These are phyloP conservation scores for Schizopora paradoxa DNA, from an alignment of 1,284 basidiomycete species.

Conservation along the genomic window DNA sequence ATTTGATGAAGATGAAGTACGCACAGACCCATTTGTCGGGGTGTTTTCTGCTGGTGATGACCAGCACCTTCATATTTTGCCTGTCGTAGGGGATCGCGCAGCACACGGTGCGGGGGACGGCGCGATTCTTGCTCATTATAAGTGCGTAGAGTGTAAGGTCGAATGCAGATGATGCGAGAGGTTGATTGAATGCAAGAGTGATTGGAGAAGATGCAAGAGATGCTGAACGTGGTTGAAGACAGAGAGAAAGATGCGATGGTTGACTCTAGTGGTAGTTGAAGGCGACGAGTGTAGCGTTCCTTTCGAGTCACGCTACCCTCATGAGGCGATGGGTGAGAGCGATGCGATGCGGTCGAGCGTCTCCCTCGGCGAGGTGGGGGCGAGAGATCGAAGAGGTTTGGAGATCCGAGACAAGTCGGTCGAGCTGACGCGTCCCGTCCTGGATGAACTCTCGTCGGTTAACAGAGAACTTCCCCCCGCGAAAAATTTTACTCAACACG, in stretches of 20 bases:
- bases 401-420: conserved; percentile 17
- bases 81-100: conserved; percentile 78
- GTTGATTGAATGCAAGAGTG: conserved; percentile 9
- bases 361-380: conserved; percentile 7
- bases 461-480: too few species aligned
- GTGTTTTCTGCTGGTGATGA: conserved; percentile 76
- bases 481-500: too few species aligned
- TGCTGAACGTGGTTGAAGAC: neutral
- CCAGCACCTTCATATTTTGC: conserved; percentile 65
- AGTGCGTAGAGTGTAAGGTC: conserved; percentile 13
- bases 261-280: neutral
- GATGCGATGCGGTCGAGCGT: conserved; percentile 17
- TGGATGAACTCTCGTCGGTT: conserved; percentile 11
- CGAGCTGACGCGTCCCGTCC: conserved; percentile 20
- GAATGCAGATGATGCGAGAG: conserved; percentile 17
- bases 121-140: conserved; percentile 72
- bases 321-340: conserved; percentile 1
- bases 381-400: conserved; percentile 7
- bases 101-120: conserved; percentile 75
- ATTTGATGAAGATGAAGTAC: conserved; percentile 32
- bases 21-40: conserved; percentile 79
- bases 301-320: conserved; percentile 10
- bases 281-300: neutral
- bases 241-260: neutral
- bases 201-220: neutral